Percentiles rank a stretch among this genome's conserved stretches.
phyloP scores from a whole-genome alignment of 371 early-diverging fungal species.

The Mortierella sp. region DNA sequence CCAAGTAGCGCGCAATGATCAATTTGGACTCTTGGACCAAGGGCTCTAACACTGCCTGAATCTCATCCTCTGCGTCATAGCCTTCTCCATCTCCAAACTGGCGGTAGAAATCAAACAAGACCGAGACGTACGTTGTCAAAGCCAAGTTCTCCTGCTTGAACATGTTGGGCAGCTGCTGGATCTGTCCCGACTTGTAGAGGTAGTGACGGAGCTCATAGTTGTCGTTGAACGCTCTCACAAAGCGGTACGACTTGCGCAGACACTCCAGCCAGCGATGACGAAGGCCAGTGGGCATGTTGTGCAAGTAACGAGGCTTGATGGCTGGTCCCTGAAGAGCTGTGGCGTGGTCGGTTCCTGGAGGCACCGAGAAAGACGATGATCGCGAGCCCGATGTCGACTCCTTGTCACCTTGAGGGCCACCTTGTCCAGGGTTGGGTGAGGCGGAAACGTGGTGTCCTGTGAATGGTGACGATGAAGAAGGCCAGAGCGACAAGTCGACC shows the following conservation, averaged over 20 bases:
- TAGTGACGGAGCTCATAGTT: conserved; percentile 81
- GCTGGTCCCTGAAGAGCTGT: conserved; percentile 24
- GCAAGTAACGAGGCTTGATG: conserved; percentile 51
- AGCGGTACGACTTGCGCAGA: conserved; percentile 81
- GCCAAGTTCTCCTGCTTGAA: conserved; percentile 78
- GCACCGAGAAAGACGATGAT: conserved; percentile 41
- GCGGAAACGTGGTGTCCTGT: conserved; percentile 49
- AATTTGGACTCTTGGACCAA: conserved; percentile 56
- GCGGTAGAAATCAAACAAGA: conserved; percentile 61
- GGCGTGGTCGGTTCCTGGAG: conserved; percentile 26
- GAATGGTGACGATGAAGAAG: conserved; percentile 53
- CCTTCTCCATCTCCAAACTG: conserved; percentile 63
- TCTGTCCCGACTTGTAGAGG: conserved; percentile 83
- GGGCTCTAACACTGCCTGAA: conserved; percentile 55
- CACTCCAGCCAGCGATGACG: conserved; percentile 73
- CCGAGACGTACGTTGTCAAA: conserved; percentile 59
- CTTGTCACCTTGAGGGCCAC: conserved; percentile 14
- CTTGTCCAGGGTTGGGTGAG: conserved; percentile 15
- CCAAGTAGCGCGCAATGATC: conserved; percentile 56
- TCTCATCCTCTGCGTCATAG: conserved; percentile 54
- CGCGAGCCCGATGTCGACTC: conserved; percentile 28
- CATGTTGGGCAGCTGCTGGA: conserved; percentile 88
- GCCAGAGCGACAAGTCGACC: conserved; percentile 55
- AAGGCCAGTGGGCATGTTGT: conserved; percentile 60
- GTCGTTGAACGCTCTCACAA: conserved; percentile 86